A percentile compares a stretch with the other conserved stretches of the same genome.
Conservation (phyloP, 805 yeast genomes). For the Cyberlindnera mississippiensis region DNA sequence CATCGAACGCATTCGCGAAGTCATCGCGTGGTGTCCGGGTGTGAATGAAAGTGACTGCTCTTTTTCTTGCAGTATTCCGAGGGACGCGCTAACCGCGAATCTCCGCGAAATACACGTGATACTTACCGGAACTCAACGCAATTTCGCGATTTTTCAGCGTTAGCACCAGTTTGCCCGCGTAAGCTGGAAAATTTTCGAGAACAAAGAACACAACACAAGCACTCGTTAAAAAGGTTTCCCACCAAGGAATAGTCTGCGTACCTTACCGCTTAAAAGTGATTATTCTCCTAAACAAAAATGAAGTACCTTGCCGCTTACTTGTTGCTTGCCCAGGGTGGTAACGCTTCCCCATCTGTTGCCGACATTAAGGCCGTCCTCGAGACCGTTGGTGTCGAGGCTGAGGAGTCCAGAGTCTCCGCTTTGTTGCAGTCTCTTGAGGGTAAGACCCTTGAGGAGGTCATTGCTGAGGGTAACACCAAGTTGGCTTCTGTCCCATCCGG, state of each 20-base stretch:
- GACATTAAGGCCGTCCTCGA: constrained; percentile 70
- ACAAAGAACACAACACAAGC: neutral
- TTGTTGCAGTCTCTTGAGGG: constrained; percentile 76
- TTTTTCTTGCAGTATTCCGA: constrained; percentile 1
- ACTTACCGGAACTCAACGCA: neutral
- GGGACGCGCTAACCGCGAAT: neutral
- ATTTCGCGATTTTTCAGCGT: neutral
- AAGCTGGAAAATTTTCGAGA: constrained; percentile 20
- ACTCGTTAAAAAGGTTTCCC: neutral
- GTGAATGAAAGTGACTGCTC: constrained; percentile 11
- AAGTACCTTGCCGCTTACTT: constrained; percentile 93
- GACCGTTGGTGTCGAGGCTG: constrained; percentile 78
- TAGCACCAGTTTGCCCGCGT: no score
- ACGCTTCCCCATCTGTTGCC: constrained; percentile 73
- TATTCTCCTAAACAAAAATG: constrained; percentile 53
- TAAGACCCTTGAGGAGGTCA: constrained; percentile 65
- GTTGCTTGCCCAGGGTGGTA: constrained; percentile 85
- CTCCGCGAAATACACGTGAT: neutral
- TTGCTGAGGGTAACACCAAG: constrained; percentile 79
- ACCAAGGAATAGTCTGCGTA: constrained; percentile 77
- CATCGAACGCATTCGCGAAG: constrained; percentile 4
- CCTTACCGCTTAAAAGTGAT: constrained; percentile 68
- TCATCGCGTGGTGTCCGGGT: constrained; percentile 5
- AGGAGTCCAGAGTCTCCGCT: constrained; percentile 66
- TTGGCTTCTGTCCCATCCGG: constrained; percentile 79